Evolutionary conservation across 495 filamentous ascomycete species (phyloP), one percentile per base, ranked within the genome.

Genomic region (Emericellopsis terricola): DNA sequence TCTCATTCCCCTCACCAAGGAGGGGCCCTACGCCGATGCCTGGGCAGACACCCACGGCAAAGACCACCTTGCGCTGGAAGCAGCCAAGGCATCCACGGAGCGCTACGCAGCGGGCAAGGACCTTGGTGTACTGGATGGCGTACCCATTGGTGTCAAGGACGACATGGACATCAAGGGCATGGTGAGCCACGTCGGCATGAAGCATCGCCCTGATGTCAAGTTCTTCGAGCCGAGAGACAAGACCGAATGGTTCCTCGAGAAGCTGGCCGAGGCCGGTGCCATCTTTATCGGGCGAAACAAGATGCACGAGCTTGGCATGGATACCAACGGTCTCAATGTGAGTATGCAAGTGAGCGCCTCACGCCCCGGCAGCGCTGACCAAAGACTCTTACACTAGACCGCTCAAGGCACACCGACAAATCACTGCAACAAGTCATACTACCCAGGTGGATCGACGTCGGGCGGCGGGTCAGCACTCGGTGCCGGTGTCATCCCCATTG

Each of bases 141-240:
- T 94, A 10, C 85, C 84, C 0, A 70, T 93, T 29, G 81, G 78
- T 1, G 71, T 93, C 31, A 94, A 85, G 53, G 86, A 93, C 51
- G 85, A 94, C 45, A 65, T 74, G 15, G 69, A 79, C 41, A 57
- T 94, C 2, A 64, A 72, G 19, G 83, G 82, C 1, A 86, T 87
- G 41, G 60, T 69, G 20, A 76, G 68, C 33, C 57, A 68, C 15
- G 68, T 75, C 41, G 73, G 71, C 35, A 52, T 58, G 44, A 39
- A 45, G 19, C 46, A 51, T 8, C 43, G 64, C 8, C 53, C 64
- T 29, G 33, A 29, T 2, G 39, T 53, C 21, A 39, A 42, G 17
- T 57, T 50, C 32, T 66, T 66, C 36, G 40, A 11, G 33, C 41
- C 46, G 0, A 39, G 40, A 13, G 36, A 38, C 10, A 26, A 42